A percentile compares a stretch with the other conserved stretches of the same genome.
Evolutionary conservation across 768 basidiomycete species (phyloP).

Genomic region (Sporobolomyces roseus): DNA sequence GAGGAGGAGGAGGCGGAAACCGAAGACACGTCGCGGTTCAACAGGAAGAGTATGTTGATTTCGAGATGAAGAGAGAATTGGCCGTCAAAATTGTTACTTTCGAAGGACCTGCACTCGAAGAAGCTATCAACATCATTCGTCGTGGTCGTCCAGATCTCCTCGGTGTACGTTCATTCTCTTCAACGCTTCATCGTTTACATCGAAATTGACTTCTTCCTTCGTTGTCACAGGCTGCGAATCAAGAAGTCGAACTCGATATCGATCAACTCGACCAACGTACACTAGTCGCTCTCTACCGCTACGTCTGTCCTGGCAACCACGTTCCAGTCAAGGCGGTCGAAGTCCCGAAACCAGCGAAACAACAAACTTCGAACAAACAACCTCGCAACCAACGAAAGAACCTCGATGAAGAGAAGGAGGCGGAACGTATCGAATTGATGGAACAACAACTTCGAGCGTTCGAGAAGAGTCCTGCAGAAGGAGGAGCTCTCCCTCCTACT

Average conservation of each 20-base stretch:
- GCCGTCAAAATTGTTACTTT: slow-evolving; percentile 87
- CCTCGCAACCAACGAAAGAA: slow-evolving; percentile 42
- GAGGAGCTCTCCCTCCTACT: not conserved
- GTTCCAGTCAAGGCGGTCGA: slow-evolving; percentile 52
- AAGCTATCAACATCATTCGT: slow-evolving; percentile 91
- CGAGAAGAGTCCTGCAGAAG: slow-evolving; percentile 52
- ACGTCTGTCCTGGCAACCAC: slow-evolving; percentile 55
- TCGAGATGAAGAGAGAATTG: slow-evolving; percentile 97
- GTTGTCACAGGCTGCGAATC: slow-evolving; percentile 49
- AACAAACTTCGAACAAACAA: slow-evolving; percentile 38
- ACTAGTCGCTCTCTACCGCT: slow-evolving; percentile 89
- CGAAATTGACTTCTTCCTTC: not conserved
- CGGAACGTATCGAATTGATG: slow-evolving; percentile 85
- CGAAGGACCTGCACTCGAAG: slow-evolving; percentile 76
- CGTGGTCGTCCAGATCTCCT: slow-evolving; percentile 88
- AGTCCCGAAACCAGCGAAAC: slow-evolving; percentile 17
- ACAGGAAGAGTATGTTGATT: slow-evolving; percentile 56
- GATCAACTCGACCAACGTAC: slow-evolving; percentile 81
- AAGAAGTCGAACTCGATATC: slow-evolving; percentile 98
- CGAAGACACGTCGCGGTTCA: slow-evolving; percentile 42
- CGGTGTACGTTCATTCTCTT: slow-evolving; percentile 61
- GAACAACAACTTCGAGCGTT: slow-evolving; percentile 85
- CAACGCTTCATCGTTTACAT: not conserved
- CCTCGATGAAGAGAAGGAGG: slow-evolving; percentile 91
- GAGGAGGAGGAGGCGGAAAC: slow-evolving; percentile 29